These are phyloP conservation scores for Pythium vanterpoolii DNA, from an alignment of 352 stramenopile genomes.

Conservation along the genomic window DNA sequence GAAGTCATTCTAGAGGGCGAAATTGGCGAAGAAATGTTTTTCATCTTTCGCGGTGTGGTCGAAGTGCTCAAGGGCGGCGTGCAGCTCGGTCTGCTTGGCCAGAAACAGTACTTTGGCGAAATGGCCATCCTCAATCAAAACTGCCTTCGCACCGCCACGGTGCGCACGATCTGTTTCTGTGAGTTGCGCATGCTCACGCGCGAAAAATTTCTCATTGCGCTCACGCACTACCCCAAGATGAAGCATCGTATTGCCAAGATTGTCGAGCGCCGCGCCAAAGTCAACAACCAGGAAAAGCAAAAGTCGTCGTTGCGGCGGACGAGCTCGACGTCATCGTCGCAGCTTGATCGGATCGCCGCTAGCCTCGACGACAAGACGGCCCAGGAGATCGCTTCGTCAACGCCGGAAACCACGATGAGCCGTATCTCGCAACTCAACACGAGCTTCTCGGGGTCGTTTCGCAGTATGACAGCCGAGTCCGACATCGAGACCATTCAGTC, in stretches of 20 bases:
- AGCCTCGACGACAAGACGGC: constrained; percentile 52
- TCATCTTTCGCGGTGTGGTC: constrained; percentile 77
- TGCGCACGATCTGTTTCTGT: constrained; percentile 77
- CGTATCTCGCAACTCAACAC: constrained; percentile 89
- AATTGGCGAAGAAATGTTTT: constrained; percentile 85
- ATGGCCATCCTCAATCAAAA: constrained; percentile 82
- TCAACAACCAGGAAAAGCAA: constrained; percentile 3
- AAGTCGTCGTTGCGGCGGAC: constrained; percentile 22
- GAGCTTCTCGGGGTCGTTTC: constrained; percentile 72
- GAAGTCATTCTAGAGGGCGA: constrained; percentile 80
- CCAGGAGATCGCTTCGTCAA: constrained; percentile 39
- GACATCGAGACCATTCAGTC: constrained; percentile 77
- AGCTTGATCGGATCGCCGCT: constrained; percentile 55
- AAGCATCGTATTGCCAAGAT: constrained; percentile 76
- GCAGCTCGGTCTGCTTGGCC: constrained; percentile 62
- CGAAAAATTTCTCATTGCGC: constrained; percentile 73
- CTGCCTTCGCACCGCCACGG: constrained; percentile 62
- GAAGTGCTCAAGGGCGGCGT: constrained; percentile 57
- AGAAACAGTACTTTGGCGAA: constrained; percentile 85
- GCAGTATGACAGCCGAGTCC: constrained; percentile 54
- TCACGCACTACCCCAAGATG: constrained; percentile 73
- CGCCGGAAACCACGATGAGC: constrained; percentile 51
- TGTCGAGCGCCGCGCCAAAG: constrained; percentile 56
- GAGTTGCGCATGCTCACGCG: constrained; percentile 77
- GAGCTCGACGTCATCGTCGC: constrained; percentile 34